A percentile compares a stretch with the other conserved stretches of the same genome.
Evolutionary conservation across 768 basidiomycete species (phyloP).

Genomic region (Collybiopsis confluens): DNA sequence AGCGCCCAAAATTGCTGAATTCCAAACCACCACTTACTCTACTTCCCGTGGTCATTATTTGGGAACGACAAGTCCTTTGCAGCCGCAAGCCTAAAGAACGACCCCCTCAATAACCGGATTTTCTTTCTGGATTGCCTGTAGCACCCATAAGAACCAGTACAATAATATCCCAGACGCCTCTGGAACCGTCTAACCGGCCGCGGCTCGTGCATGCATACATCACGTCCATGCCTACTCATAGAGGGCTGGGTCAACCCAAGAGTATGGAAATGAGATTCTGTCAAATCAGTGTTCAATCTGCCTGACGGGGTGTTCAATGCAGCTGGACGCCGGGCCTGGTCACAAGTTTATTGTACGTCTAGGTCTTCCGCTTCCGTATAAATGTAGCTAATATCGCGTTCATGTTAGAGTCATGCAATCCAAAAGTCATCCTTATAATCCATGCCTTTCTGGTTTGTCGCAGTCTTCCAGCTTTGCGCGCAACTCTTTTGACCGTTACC

Average conservation of each 20-base stretch:
- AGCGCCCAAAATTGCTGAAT: too few relatives aligned
- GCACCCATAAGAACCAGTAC: constrained; percentile 42
- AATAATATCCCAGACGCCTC: constrained; percentile 34
- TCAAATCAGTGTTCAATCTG: constrained; percentile 77
- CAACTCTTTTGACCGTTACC: too few relatives aligned
- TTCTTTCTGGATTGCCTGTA: constrained; percentile 68
- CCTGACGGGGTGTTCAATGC: constrained; percentile 82
- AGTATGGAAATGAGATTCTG: constrained; percentile 68
- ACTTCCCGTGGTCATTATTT: too few relatives aligned
- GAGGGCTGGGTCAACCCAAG: constrained; percentile 82
- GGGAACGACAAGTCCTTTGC: too few relatives aligned
- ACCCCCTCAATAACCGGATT: too few relatives aligned
- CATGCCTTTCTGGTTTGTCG: constrained; percentile 79
- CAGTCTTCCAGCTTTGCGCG: constrained; percentile 67
- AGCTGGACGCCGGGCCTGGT: constrained; percentile 86
- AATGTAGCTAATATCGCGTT: neutral
- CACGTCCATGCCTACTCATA: constrained; percentile 65
- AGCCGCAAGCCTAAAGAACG: too few relatives aligned
- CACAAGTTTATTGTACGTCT: constrained; percentile 70
- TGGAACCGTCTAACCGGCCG: constrained; percentile 73
- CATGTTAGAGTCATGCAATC: constrained; percentile 65
- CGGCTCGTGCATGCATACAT: constrained; percentile 74
- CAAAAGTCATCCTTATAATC: constrained; percentile 78
- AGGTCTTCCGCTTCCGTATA: neutral
- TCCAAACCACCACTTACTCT: too few relatives aligned